These are phyloP conservation scores for Pseudotulostoma volvatum DNA, from an alignment of 495 filamentous ascomycete species.

Conservation along the genomic window DNA sequence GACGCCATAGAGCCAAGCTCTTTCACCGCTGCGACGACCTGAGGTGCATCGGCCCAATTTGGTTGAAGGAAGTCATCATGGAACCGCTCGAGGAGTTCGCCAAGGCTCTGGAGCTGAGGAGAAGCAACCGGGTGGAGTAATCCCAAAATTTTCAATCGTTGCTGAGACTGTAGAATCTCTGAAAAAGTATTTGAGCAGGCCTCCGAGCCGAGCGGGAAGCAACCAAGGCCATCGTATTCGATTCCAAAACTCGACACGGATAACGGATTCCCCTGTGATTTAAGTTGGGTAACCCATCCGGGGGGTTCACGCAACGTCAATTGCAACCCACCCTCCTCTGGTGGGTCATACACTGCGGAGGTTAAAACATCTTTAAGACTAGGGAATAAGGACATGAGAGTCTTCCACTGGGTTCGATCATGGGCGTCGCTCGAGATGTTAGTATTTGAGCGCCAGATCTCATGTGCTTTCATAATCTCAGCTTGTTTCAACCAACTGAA, in stretches of 20 bases:
- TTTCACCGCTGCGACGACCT: slow-evolving; percentile 15
- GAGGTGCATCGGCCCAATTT: slow-evolving; percentile 5
- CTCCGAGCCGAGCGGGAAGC: slow-evolving; percentile 39
- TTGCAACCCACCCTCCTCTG: not conserved
- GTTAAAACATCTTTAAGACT: slow-evolving; percentile 11
- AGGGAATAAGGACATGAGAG: slow-evolving; percentile 16
- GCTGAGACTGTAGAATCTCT: slow-evolving; percentile 33
- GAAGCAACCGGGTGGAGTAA: slow-evolving; percentile 30
- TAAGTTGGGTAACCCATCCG: slow-evolving; percentile 23
- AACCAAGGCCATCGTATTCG: slow-evolving; percentile 33
- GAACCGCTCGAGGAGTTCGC: slow-evolving; percentile 18
- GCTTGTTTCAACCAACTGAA: slow-evolving; percentile 42
- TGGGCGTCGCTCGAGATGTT: slow-evolving; percentile 11
- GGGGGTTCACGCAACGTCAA: slow-evolving; percentile 19
- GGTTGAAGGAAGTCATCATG: slow-evolving; percentile 11
- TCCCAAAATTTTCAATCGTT: slow-evolving; percentile 26
- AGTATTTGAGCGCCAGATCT: slow-evolving; percentile 32
- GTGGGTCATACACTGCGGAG: slow-evolving; percentile 10
- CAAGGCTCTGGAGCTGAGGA: slow-evolving; percentile 20
- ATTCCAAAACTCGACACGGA: slow-evolving; percentile 31
- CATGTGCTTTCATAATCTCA: slow-evolving; percentile 34
- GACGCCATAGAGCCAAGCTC: slow-evolving; percentile 18
- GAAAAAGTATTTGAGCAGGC: slow-evolving; percentile 26
- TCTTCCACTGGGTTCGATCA: slow-evolving; percentile 13
- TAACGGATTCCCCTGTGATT: slow-evolving; percentile 28